Conservation (phyloP, 257 asterid species). For the Rauvolfia tetraphylla region DNA sequence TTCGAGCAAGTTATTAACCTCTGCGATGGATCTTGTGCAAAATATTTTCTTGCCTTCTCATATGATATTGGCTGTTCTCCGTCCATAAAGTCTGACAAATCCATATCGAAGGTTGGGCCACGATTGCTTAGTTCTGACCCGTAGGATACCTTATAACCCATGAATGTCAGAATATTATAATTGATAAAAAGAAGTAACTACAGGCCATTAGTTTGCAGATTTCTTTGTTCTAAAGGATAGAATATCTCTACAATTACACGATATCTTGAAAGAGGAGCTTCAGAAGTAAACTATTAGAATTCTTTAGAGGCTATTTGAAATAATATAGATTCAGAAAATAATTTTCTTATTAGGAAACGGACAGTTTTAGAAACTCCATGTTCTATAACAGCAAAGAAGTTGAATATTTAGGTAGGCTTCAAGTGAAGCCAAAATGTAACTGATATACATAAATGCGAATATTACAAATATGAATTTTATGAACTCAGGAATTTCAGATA, state of each 20-base stretch:
- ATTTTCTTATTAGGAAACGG: neutral
- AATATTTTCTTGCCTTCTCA: slow-evolving; percentile 73
- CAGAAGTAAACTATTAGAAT: neutral
- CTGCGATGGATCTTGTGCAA: slow-evolving; percentile 92
- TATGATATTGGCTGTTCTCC: slow-evolving; percentile 73
- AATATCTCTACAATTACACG: neutral
- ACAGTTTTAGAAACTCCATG: neutral
- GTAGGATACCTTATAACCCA: slow-evolving; percentile 68
- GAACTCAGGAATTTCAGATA: neutral
- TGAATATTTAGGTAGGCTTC: neutral
- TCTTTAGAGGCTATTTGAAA: neutral
- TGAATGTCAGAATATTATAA: neutral
- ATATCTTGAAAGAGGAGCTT: neutral
- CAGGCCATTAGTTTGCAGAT: neutral
- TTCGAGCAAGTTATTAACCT: slow-evolving; percentile 40
- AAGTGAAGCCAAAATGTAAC: neutral
- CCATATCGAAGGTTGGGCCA: slow-evolving; percentile 99
- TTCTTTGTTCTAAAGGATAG: neutral
- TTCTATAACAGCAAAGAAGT: neutral
- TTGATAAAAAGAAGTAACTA: neutral
- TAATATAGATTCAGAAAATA: neutral
- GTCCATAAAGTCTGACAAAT: slow-evolving; percentile 85
- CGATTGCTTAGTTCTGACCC: slow-evolving; percentile 98
- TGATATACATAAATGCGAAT: neutral
- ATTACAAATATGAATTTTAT: neutral